Conservation (phyloP, 1,284 basidiomycete species). For the Baeospora myosura region DNA sequence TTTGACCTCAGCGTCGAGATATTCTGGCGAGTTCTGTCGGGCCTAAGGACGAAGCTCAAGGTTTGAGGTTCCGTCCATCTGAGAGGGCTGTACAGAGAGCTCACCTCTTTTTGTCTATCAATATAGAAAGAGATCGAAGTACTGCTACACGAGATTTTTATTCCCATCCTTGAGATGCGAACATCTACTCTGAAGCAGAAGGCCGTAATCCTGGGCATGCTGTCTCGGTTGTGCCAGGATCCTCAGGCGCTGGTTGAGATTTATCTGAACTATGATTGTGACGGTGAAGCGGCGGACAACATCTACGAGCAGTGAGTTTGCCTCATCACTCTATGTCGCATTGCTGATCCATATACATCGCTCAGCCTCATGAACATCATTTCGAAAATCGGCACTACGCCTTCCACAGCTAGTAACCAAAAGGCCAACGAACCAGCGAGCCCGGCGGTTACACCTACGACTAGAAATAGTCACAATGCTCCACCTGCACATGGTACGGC, state of each 20-base stretch:
- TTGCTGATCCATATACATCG: slow-evolving; percentile 7
- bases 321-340: slow-evolving; percentile 4
- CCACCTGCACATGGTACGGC: slow-evolving; percentile 62
- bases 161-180: slow-evolving; percentile 98
- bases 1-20: slow-evolving; percentile 99
- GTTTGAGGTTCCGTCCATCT: slow-evolving; percentile 27
- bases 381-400: slow-evolving; percentile 80
- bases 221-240: slow-evolving; percentile 84
- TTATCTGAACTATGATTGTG: slow-evolving; percentile 97
- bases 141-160: slow-evolving; percentile 95
- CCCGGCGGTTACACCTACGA: slow-evolving; percentile 49
- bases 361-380: slow-evolving; percentile 87
- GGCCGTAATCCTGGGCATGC: slow-evolving; percentile 80
- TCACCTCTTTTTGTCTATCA: slow-evolving; percentile 6
- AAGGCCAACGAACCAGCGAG: slow-evolving; percentile 54
- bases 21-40: slow-evolving; percentile 92
- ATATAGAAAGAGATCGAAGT: slow-evolving; percentile 97
- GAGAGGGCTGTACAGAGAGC: slow-evolving; percentile 5
- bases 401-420: slow-evolving; percentile 45
- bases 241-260: slow-evolving; percentile 95
- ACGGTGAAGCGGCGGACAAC: slow-evolving; percentile 86
- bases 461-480: slow-evolving; percentile 39
- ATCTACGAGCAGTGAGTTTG: slow-evolving; percentile 84
- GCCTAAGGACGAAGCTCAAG: slow-evolving; percentile 95
- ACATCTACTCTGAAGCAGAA: slow-evolving; percentile 95